These are phyloP conservation scores for Mrakiaceae sp. DNA, from an alignment of 1,284 basidiomycete species.

Conservation along the genomic window DNA sequence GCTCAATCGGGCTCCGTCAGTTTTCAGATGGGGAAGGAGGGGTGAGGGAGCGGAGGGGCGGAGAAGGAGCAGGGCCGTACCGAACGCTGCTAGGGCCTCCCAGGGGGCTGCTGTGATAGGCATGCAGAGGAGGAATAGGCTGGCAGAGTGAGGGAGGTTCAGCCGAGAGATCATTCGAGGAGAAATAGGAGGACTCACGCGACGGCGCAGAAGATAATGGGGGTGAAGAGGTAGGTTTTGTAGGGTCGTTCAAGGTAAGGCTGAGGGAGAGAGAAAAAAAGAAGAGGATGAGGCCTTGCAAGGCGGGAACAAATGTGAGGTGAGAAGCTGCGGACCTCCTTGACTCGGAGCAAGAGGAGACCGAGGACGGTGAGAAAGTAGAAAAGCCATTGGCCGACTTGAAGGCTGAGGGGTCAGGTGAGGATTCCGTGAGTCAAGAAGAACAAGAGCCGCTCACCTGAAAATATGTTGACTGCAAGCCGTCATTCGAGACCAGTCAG, in stretches of 20 bases:
- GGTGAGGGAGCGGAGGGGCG: background rate
- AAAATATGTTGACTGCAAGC: constrained; percentile 53
- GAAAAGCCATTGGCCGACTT: constrained; percentile 57
- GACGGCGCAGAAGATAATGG: constrained; percentile 67
- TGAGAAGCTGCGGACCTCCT: constrained; percentile 42
- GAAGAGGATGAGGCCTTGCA: background rate
- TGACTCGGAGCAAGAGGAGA: constrained; percentile 72
- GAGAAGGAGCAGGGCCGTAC: constrained; percentile 39
- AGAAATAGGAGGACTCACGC: constrained; percentile 27
- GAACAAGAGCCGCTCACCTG: constrained; percentile 21
- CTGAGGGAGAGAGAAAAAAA: background rate
- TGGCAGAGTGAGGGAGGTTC: constrained; percentile 34
- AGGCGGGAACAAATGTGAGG: too few species aligned
- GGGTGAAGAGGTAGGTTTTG: constrained; percentile 80
- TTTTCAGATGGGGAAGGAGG: background rate
- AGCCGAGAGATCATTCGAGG: constrained; percentile 18
- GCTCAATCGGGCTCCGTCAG: too few species aligned
- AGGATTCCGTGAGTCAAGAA: background rate
- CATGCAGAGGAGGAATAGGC: constrained; percentile 82
- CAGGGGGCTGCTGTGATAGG: constrained; percentile 85
- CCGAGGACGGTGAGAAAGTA: constrained; percentile 85
- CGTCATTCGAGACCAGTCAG: too few species aligned
- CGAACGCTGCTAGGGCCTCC: constrained; percentile 73
- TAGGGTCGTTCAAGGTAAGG: constrained; percentile 50
- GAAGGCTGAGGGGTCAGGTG: constrained; percentile 34